Base-by-base conservation (phyloP, 2,329 filamentous ascomycete species). In the Cordyceps pruinosa region DNA sequence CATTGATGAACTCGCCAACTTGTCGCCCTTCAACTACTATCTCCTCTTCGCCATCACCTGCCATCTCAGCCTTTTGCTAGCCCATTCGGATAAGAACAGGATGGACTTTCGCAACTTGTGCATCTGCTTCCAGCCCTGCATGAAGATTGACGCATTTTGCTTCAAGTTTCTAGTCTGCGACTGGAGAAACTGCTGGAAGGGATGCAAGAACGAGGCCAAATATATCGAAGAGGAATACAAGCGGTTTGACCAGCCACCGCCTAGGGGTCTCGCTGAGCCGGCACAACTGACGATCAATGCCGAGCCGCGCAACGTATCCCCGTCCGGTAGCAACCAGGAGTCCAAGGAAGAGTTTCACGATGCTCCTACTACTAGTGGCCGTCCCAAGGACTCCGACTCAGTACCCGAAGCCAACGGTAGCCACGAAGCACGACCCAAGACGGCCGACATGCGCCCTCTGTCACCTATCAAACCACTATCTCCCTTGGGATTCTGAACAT, bases 21-120 rank as follows among this genome's bases (percentile, higher is more conserved):
- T 97, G n/a, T 89, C 93, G 7, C 93, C 93, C 0, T 97, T 94
- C 78, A 96, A 97, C 74, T 97, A 97, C 74, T 97, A 97, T 68
- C 86, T 97, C 15, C 84, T 97, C 6, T 97, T 97, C 70, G 93
- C 93, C 65, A 96, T 97, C 65, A 97, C 93, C 34, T 97, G 93
- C 72, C 93, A 97, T 66, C 85, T 97, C 49, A 96, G 91, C 65
- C 81, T 97, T 26, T 81, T 97, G 10, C 85, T 96, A 64, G 91
- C 90, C 1, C 93, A 96, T 70, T 88, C 91, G 25, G 90, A 95
- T 62, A 92, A 93, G 77, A 97, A 97, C 81, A 96, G 96, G 76
- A 97, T 97, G 93, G 90, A 96, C 69, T 96, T 93, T 69, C 86
- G 90, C 68, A 97, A 97, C 63, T 77, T 97, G 25, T 96, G 91